Conservation (phyloP, 2,329 filamentous ascomycete species). For the Blumeriella jaapii region DNA sequence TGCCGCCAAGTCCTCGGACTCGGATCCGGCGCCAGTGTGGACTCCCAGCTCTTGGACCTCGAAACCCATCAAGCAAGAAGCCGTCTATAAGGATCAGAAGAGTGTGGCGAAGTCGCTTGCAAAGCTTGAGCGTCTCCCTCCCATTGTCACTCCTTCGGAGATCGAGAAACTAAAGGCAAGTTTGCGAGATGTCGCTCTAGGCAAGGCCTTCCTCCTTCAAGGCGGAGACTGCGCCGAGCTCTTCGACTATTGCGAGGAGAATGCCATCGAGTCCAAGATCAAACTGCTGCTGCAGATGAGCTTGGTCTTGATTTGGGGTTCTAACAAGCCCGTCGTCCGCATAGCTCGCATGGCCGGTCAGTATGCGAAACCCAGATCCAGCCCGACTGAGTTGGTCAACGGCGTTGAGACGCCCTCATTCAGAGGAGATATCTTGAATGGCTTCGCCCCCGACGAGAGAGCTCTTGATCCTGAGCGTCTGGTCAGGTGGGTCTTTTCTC, state of each 20-base stretch:
- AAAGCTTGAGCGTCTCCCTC: constrained; percentile 60
- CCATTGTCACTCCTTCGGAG: constrained; percentile 68
- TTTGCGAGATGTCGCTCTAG: constrained; percentile 75
- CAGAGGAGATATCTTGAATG: constrained; percentile 91
- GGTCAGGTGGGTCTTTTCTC: constrained; percentile 43
- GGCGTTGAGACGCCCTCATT: constrained; percentile 80
- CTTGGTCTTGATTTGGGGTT: constrained; percentile 84
- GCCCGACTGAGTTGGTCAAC: constrained; percentile 70
- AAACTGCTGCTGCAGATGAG: constrained; percentile 97
- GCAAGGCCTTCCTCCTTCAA: constrained; percentile 87
- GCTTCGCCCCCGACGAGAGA: constrained; percentile 64
- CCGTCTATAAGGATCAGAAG: constrained; percentile 52
- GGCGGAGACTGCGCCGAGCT: constrained; percentile 95
- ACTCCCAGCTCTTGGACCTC: constrained; percentile 58
- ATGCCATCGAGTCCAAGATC: constrained; percentile 88
- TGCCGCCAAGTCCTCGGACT: constrained; percentile 2
- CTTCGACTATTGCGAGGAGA: constrained; percentile 89
- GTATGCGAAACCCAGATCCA: constrained; percentile 91
- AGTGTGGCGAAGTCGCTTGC: constrained; percentile 47
- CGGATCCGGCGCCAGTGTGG: constrained; percentile 31
- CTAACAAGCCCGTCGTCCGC: constrained; percentile 70
- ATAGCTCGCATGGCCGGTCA: constrained; percentile 96
- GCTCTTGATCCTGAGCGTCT: constrained; percentile 73
- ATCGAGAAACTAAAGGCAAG: constrained; percentile 69
- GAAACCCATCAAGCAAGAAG: constrained; percentile 69